Percentiles rank a stretch among this genome's conserved stretches.
phyloP scores from a whole-genome alignment of 2,329 filamentous ascomycete species.

The Monilinia laxa region DNA sequence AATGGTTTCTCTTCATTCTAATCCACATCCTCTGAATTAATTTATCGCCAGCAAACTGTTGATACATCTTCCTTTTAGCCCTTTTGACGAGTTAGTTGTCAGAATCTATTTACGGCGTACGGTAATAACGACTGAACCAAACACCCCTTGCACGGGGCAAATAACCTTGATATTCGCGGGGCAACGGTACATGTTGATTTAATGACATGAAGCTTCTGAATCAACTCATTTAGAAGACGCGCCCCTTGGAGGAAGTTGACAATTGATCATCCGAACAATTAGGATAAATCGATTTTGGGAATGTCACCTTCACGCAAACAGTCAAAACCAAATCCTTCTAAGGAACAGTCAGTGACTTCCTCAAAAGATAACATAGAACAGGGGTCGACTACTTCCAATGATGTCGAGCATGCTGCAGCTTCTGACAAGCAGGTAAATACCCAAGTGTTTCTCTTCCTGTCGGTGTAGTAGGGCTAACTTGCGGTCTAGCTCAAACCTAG shows the following conservation, averaged over 20 bases:
- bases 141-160: constrained; percentile 17
- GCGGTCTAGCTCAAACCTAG: constrained; percentile 33
- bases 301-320: constrained; percentile 38
- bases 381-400: constrained; percentile 8
- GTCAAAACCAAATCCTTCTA: constrained; percentile 32
- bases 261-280: not conserved
- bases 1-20: not conserved
- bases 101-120: not conserved
- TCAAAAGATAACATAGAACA: constrained; percentile 26
- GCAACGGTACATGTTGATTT: constrained; percentile 7
- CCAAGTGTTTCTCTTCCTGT: not conserved
- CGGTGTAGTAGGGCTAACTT: constrained; percentile 21
- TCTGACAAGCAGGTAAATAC: constrained; percentile 16
- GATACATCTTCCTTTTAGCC: not conserved
- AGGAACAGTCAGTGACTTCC: constrained; percentile 26
- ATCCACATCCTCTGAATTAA: not conserved
- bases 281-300: constrained; percentile 19
- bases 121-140: not conserved
- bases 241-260: constrained; percentile 8
- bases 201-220: constrained; percentile 17
- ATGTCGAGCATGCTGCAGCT: constrained; percentile 8
- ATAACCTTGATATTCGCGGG: constrained; percentile 20
- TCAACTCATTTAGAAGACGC: constrained; percentile 14
- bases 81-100: not conserved
- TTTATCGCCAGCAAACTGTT: not conserved